Conservation (phyloP, 2,329 filamentous ascomycete species). For the Drechslerella stenobrocha region DNA sequence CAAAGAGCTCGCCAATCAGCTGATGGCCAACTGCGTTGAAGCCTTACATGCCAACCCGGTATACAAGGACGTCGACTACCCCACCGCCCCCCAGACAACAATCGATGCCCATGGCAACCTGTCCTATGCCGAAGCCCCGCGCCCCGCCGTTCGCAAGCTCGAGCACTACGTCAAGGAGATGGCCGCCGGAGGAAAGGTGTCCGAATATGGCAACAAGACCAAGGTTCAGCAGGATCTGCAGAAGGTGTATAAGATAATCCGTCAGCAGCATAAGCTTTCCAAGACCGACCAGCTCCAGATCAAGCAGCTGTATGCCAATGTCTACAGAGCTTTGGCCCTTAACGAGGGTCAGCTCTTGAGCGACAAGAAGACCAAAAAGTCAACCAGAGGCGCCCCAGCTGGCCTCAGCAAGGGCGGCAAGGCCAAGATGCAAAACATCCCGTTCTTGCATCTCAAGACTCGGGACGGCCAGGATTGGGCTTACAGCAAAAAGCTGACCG, state of each 20-base stretch:
- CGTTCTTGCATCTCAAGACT: slow-evolving; percentile 94
- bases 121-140: slow-evolving; percentile 83
- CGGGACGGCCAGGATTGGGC: slow-evolving; percentile 95
- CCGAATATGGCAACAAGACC: slow-evolving; percentile 95
- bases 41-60: slow-evolving; percentile 80
- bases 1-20: slow-evolving; percentile 86
- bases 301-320: slow-evolving; percentile 90
- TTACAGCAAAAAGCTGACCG: slow-evolving; percentile 98
- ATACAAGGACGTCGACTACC: slow-evolving; percentile 93
- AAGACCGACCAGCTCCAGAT: slow-evolving; percentile 96
- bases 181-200: slow-evolving; percentile 97
- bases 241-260: slow-evolving; percentile 96
- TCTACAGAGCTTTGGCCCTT: slow-evolving; percentile 92
- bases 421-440: slow-evolving; percentile 95
- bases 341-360: slow-evolving; percentile 97
- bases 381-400: slow-evolving; percentile 60
- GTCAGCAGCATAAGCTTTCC: slow-evolving; percentile 95
- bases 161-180: slow-evolving; percentile 99
- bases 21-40: slow-evolving; percentile 97
- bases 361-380: slow-evolving; percentile 67
- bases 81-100: slow-evolving; percentile 89
- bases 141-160: slow-evolving; percentile 88
- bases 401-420: slow-evolving; percentile 64
- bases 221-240: slow-evolving; percentile 96
- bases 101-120: slow-evolving; percentile 90